Evolutionary conservation across 495 filamentous ascomycete species (phyloP).

Genomic region (Hypomontagnella monticulosa): DNA sequence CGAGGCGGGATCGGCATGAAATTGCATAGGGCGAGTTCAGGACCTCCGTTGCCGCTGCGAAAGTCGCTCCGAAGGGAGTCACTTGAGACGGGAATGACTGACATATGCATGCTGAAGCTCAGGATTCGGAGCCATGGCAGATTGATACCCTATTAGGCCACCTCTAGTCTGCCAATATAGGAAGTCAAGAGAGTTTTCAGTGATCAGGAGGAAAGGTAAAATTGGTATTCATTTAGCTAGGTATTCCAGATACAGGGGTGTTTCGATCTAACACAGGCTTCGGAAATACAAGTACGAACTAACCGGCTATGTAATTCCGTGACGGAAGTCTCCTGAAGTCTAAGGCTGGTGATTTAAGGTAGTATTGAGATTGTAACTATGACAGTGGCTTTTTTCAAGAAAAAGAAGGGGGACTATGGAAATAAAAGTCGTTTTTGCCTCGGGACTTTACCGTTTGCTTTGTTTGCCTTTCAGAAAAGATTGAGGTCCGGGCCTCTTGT

Average conservation of each 20-base stretch:
- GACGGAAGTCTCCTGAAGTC: not conserved
- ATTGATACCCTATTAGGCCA: not conserved
- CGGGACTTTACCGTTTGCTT: too few species aligned
- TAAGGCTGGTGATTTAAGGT: too few species aligned
- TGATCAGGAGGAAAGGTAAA: not conserved
- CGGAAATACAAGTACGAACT: not conserved
- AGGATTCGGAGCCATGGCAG: not conserved
- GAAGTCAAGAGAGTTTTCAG: too few species aligned
- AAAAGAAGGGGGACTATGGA: too few species aligned
- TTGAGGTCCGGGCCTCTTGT: too few species aligned
- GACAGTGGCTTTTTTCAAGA: too few species aligned
- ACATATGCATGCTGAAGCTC: not conserved
- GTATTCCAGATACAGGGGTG: not conserved
- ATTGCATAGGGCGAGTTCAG: constrained; percentile 22
- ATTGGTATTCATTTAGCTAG: not conserved
- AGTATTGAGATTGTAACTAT: too few species aligned
- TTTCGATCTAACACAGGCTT: constrained; percentile 6
- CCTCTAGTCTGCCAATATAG: not conserved
- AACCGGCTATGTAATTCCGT: constrained; percentile 5
- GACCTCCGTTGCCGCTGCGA: constrained; percentile 42
- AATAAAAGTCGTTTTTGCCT: too few species aligned
- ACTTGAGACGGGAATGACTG: not conserved
- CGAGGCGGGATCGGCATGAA: constrained; percentile 37
- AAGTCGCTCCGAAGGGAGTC: constrained; percentile 30
- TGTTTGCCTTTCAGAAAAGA: too few species aligned